phyloP scores from a whole-genome alignment of 2,329 filamentous ascomycete genomes.

The Calcarisporium arbuscula region DNA sequence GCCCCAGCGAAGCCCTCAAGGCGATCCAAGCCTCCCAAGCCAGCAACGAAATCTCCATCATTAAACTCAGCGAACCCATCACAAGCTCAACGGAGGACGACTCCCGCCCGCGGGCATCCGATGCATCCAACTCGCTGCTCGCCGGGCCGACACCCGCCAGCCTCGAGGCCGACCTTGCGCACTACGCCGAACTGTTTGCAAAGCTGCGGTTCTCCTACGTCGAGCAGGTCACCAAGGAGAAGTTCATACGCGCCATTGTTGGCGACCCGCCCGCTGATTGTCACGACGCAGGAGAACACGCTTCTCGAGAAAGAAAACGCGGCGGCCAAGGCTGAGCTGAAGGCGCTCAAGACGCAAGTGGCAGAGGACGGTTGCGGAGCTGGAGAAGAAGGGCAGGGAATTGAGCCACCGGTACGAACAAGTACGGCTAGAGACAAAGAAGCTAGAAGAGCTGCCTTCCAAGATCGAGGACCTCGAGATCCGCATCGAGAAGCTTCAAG shows the following conservation, averaged over 20 bases:
- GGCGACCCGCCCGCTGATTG: conserved; percentile 83
- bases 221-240: conserved; percentile 97
- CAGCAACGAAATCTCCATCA: conserved; percentile 61
- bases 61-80: conserved; percentile 71
- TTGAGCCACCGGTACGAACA: conserved; percentile 49
- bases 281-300: conserved; percentile 75
- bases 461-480: conserved; percentile 43
- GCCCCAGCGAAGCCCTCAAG: conserved; percentile 36
- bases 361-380: conserved; percentile 62
- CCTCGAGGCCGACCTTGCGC: conserved; percentile 74
- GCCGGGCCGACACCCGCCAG: conserved; percentile 67
- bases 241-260: conserved; percentile 89
- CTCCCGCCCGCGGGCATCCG: conserved; percentile 55
- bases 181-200: conserved; percentile 93
- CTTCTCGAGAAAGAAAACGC: conserved; percentile 65
- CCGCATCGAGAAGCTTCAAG: conserved; percentile 39
- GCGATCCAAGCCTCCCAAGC: conserved; percentile 48
- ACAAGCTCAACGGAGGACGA: conserved; percentile 40
- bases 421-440: conserved; percentile 41
- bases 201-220: conserved; percentile 97
- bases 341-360: conserved; percentile 74
- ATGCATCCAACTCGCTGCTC: conserved; percentile 60
- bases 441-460: conserved; percentile 44
- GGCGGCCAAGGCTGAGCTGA: conserved; percentile 66
- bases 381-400: conserved; percentile 59